Percentiles rank a stretch among this genome's conserved stretches.
These are phyloP conservation scores for Penicillium decumbens DNA, from an alignment of 2,329 filamentous ascomycete genomes.

Conservation along the genomic window DNA sequence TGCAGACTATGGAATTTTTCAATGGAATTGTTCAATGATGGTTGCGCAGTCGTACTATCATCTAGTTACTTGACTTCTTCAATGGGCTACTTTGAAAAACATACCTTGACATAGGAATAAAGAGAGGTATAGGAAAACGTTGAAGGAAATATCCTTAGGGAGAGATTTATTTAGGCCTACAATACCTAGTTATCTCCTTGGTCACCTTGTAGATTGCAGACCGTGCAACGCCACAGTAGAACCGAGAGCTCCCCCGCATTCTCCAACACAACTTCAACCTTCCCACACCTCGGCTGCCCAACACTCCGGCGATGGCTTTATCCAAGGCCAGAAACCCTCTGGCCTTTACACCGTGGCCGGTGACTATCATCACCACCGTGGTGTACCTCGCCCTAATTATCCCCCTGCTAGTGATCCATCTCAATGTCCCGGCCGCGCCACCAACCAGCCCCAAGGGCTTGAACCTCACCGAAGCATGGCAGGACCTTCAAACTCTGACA, in stretches of 20 bases:
- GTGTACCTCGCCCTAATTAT: slow-evolving; percentile 75
- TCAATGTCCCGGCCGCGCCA: slow-evolving; percentile 66
- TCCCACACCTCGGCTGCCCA: slow-evolving; percentile 5
- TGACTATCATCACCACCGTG: slow-evolving; percentile 71
- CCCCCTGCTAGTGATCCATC: slow-evolving; percentile 67
- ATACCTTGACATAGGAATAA: no score
- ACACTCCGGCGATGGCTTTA: slow-evolving; percentile 31
- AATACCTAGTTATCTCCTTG: no score
- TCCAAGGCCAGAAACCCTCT: slow-evolving; percentile 46
- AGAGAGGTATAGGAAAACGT: no score
- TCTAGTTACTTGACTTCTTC: no score
- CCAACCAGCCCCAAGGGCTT: slow-evolving; percentile 57
- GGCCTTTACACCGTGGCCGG: slow-evolving; percentile 73
- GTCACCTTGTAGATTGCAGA: background rate
- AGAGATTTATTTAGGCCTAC: no score
- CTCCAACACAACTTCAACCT: slow-evolving; percentile 19
- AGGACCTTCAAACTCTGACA: slow-evolving; percentile 72
- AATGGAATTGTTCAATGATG: background rate
- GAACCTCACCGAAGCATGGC: slow-evolving; percentile 81
- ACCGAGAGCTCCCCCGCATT: slow-evolving; percentile 21
- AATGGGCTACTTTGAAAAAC: no score
- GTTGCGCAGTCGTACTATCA: background rate
- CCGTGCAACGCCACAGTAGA: slow-evolving; percentile 5
- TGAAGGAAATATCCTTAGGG: no score
- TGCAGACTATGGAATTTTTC: background rate